These are phyloP conservation scores for Phaseolus coccineus DNA, from an alignment of 331 rosid species.

Conservation along the genomic window DNA sequence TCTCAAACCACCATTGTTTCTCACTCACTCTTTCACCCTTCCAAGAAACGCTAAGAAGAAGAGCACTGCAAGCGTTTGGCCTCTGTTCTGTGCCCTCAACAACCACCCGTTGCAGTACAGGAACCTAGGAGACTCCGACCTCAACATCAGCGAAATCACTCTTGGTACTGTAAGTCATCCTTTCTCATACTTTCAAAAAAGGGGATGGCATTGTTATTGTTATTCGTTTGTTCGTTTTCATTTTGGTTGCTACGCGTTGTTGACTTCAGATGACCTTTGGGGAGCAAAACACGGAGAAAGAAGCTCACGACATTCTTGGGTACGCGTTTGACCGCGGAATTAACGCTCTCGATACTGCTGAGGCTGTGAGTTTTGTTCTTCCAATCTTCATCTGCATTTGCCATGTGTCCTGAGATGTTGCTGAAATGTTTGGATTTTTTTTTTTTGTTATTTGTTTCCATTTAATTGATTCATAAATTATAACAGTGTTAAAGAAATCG, in stretches of 20 bases:
- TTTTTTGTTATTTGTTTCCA: neutral
- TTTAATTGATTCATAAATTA: too few species aligned
- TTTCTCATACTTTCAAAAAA: neutral
- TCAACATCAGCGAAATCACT: slow-evolving; percentile 77
- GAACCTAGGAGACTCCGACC: slow-evolving; percentile 90
- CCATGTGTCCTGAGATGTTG: neutral
- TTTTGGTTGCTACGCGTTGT: slow-evolving; percentile 23
- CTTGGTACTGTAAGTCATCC: slow-evolving; percentile 69
- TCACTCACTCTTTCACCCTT: slow-evolving; percentile 9
- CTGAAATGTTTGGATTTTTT: neutral
- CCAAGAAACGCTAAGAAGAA: neutral
- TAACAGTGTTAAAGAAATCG: too few species aligned
- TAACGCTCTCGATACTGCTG: slow-evolving; percentile 80
- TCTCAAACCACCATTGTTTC: slow-evolving; percentile 34
- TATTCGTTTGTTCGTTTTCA: neutral
- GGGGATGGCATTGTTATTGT: too few species aligned
- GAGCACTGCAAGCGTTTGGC: neutral
- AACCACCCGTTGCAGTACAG: slow-evolving; percentile 58
- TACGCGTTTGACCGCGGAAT: slow-evolving; percentile 77
- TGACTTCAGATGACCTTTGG: slow-evolving; percentile 85
- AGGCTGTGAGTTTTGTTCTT: slow-evolving; percentile 67
- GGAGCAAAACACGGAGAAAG: slow-evolving; percentile 84
- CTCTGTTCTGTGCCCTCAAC: slow-evolving; percentile 48
- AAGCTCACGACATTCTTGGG: slow-evolving; percentile 75
- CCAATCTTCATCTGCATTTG: slow-evolving; percentile 26